These are phyloP conservation scores for Helotiales sp. DNA, from an alignment of 2,329 filamentous ascomycete species.

Conservation along the genomic window DNA sequence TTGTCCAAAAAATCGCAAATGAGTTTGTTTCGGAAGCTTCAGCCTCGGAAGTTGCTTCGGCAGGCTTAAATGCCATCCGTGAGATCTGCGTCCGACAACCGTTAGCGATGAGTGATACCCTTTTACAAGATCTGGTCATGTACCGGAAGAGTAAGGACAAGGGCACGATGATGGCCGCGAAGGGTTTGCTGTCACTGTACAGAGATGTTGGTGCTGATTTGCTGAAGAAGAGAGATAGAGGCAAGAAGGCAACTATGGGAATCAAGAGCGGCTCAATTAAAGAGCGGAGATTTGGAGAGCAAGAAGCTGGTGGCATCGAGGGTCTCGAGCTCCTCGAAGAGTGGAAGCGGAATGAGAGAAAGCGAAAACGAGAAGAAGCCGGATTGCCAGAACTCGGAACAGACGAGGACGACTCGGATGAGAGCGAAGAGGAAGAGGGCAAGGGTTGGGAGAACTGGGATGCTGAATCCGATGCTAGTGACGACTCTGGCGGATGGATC, in stretches of 20 bases:
- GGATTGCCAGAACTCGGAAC: constrained; percentile 66
- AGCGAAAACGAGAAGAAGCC: constrained; percentile 71
- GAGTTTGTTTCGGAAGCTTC: constrained; percentile 97
- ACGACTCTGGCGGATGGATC: constrained; percentile 89
- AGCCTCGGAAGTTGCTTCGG: constrained; percentile 86
- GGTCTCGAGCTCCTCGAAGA: constrained; percentile 88
- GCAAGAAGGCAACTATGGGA: constrained; percentile 87
- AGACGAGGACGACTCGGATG: constrained; percentile 64
- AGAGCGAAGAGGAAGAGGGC: constrained; percentile 46
- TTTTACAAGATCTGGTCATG: constrained; percentile 94
- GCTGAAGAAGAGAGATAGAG: constrained; percentile 86
- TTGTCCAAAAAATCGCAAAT: constrained; percentile 95
- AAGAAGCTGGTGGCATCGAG: constrained; percentile 81
- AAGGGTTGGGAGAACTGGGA: constrained; percentile 42
- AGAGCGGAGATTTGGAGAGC: constrained; percentile 81
- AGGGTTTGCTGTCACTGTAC: constrained; percentile 88
- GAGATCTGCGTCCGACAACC: constrained; percentile 94
- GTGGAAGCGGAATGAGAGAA: constrained; percentile 90
- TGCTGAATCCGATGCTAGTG: constrained; percentile 55
- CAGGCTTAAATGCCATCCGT: constrained; percentile 91
- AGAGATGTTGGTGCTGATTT: constrained; percentile 89
- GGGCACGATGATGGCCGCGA: constrained; percentile 98
- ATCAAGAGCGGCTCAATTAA: constrained; percentile 76
- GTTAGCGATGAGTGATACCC: constrained; percentile 91
- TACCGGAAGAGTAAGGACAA: constrained; percentile 99